Conservation (phyloP, 257 asterid genomes). For the Salvia hispanica region DNA sequence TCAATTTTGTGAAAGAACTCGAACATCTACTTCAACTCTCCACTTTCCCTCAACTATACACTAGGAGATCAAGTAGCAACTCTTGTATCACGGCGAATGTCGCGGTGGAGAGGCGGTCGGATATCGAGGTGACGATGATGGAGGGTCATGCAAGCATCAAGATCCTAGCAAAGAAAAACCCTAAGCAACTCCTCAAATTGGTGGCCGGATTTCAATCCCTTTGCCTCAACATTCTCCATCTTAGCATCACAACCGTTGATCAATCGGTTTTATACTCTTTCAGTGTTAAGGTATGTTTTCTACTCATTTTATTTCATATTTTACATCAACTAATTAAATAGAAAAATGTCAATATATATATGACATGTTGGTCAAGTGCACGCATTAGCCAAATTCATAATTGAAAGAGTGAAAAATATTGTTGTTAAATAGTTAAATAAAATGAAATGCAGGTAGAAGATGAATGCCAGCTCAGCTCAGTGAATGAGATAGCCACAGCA, state of each 20-base stretch:
- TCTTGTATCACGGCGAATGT: not conserved
- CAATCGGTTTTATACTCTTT: conserved; percentile 61
- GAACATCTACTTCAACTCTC: conserved; percentile 58
- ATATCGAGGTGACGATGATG: conserved; percentile 65
- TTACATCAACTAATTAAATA: not conserved
- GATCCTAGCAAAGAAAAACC: conserved; percentile 38
- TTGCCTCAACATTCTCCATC: conserved; percentile 60
- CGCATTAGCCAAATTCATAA: too few relatives aligned
- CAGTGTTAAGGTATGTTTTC: conserved; percentile 58
- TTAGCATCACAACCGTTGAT: conserved; percentile 54
- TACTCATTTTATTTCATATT: not conserved
- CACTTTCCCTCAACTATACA: conserved; percentile 41
- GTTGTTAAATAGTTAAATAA: not conserved
- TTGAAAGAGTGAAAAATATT: too few relatives aligned
- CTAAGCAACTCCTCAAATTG: conserved; percentile 57
- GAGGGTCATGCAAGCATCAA: conserved; percentile 68
- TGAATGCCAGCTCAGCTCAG: conserved; percentile 54
- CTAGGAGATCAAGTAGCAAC: conserved; percentile 26
- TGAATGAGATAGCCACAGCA: conserved; percentile 58
- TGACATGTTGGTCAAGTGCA: too few relatives aligned
- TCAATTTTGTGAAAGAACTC: conserved; percentile 63
- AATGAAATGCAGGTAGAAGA: conserved; percentile 54
- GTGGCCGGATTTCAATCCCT: conserved; percentile 56
- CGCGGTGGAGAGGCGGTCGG: conserved; percentile 37
- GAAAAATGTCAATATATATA: too few relatives aligned